Base-by-base conservation (phyloP, 75 land plant species). In the Chamaecyparis obtusa region DNA sequence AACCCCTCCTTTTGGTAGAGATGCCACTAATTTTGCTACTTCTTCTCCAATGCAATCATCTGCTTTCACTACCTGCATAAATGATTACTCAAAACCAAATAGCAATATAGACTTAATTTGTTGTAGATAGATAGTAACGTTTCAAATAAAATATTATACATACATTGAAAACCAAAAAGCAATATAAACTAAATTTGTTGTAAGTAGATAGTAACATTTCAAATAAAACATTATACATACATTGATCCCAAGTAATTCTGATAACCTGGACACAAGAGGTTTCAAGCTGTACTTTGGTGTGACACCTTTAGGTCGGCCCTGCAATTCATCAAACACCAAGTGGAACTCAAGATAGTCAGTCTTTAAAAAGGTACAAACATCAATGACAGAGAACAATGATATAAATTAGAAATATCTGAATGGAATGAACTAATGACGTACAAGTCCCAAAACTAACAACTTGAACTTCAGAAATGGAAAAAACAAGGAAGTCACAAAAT, bases 301-400 rank as follows among this genome's bases (percentile, higher is more conserved):
- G 4, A 94, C 95, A 88, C 96, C 96, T 48, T 95, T 95, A n/a
- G 96, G 96, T 24, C 96, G 90, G 49, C 96, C 96, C 96, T 95
- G 91, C 16, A 88, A 88, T 81, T 49, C 30, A 35, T 17, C 16
- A 86, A 71, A 7, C 15, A 81, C 5, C 33, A 81, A 11, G 15
- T 44, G 46, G 0, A 14, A 24, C 32, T 81, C 32, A 0, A 41
- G 46, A 5, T 24, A 43, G 11, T 19, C 55, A 51, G 21, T 78
- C 24, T 2, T 21, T 9, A 78, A 78, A 0, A 80, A 80, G 11
- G 1, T 51, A 51, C 43, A 39, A 43, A 80, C 27, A 27, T 5
- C 19, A 17, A 43, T 43, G 19, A 43, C 19, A 43, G 44, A 43
- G 17, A 80, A 80, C 30, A 3, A 80, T 43, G 2, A 41, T 39